Evolutionary conservation across 2,329 filamentous ascomycete species (phyloP).

Genomic region (Diaporthe citrichinensis): DNA sequence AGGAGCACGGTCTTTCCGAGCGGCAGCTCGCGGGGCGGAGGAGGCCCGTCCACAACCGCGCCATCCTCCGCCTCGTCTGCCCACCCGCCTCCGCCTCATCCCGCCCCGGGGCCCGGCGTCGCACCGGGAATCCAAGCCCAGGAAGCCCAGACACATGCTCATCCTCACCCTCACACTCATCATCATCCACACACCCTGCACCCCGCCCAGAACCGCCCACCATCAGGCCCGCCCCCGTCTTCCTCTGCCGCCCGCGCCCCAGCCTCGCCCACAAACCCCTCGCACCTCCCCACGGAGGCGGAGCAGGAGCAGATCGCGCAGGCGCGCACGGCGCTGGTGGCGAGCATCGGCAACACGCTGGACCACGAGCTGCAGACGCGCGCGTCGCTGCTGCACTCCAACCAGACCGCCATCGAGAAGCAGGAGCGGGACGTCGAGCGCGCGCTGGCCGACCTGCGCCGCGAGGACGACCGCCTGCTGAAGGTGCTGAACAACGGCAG

Average conservation of each 20-base stretch:
- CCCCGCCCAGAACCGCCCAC: background rate
- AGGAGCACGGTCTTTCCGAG: slow-evolving; percentile 40
- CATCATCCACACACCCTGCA: background rate
- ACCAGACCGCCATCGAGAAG: slow-evolving; percentile 73
- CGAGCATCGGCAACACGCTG: slow-evolving; percentile 77
- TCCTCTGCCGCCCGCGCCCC: background rate
- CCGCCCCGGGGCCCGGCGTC: background rate
- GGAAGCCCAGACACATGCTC: background rate
- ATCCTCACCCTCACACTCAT: slow-evolving; percentile 4
- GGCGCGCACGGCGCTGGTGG: slow-evolving; percentile 71
- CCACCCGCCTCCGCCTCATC: slow-evolving; percentile 19
- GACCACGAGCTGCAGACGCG: slow-evolving; percentile 78
- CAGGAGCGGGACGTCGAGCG: slow-evolving; percentile 78
- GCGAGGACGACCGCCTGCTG: slow-evolving; percentile 76
- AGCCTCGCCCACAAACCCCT: slow-evolving; percentile 46
- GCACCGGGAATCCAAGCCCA: slow-evolving; percentile 21
- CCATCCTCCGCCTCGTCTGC: slow-evolving; percentile 41
- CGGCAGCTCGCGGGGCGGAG: slow-evolving; percentile 22
- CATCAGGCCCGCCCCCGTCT: background rate
- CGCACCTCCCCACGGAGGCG: slow-evolving; percentile 57
- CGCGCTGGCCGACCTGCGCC: slow-evolving; percentile 71
- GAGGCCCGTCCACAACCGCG: slow-evolving; percentile 39
- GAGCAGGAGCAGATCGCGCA: slow-evolving; percentile 66
- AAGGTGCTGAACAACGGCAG: slow-evolving; percentile 74
- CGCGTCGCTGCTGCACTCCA: slow-evolving; percentile 77